A percentile compares a stretch with the other conserved stretches of the same genome.
Evolutionary conservation across 257 asterid species (phyloP).

Genomic region (Penstemon newberryi): DNA sequence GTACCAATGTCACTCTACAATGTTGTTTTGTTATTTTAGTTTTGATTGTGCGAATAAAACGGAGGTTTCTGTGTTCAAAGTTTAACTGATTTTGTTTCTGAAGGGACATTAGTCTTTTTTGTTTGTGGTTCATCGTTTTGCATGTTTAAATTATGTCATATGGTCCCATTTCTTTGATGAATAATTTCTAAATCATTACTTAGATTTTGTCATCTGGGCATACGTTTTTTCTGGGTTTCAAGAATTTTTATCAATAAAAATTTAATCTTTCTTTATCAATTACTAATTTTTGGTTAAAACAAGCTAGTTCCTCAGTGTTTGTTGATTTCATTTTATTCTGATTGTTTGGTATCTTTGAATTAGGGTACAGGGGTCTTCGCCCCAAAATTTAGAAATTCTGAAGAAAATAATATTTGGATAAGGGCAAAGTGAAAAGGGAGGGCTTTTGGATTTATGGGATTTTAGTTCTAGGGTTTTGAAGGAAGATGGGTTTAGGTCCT

Average conservation of each 20-base stretch:
- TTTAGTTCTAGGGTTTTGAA: slow-evolving; percentile 39
- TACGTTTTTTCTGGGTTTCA: slow-evolving; percentile 16
- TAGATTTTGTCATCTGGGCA: slow-evolving; percentile 33
- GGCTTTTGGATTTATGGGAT: slow-evolving; percentile 29
- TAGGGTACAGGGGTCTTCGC: slow-evolving; percentile 26
- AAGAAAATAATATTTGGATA: slow-evolving; percentile 41
- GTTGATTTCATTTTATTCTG: slow-evolving; percentile 31
- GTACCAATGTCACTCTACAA: slow-evolving; percentile 19
- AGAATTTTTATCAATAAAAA: slow-evolving; percentile 28
- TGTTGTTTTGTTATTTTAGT: slow-evolving; percentile 13
- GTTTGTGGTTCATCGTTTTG: slow-evolving; percentile 13
- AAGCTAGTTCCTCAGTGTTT: slow-evolving; percentile 6
- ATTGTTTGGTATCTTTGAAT: slow-evolving; percentile 47
- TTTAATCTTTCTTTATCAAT: slow-evolving; percentile 28
- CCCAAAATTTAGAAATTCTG: slow-evolving; percentile 23
- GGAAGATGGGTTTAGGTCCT: slow-evolving; percentile 54
- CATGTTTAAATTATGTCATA: slow-evolving; percentile 17
- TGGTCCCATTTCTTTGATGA: slow-evolving; percentile 19
- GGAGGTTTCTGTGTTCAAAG: slow-evolving; percentile 6
- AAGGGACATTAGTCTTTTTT: neutral
- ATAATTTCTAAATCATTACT: slow-evolving; percentile 22
- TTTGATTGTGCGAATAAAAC: slow-evolving; percentile 11
- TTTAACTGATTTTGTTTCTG: neutral
- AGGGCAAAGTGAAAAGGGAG: slow-evolving; percentile 36
- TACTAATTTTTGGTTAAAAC: slow-evolving; percentile 25